These are phyloP conservation scores for Microsporum audouinii DNA, from an alignment of 2,329 filamentous ascomycete genomes.

Conservation along the genomic window DNA sequence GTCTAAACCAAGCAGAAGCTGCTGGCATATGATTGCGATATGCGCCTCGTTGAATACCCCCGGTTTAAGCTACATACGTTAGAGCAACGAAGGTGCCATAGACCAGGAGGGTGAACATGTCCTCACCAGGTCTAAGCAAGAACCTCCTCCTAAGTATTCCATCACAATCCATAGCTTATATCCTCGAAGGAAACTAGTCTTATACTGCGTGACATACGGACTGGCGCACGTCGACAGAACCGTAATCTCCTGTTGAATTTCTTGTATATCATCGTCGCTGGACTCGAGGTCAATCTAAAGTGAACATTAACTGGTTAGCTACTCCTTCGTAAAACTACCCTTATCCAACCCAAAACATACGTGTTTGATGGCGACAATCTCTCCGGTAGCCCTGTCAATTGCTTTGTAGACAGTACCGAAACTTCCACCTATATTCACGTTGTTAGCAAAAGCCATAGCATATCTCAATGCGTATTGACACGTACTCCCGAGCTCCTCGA, in stretches of 20 bases:
- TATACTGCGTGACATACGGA: slow-evolving; percentile 90
- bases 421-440: slow-evolving; percentile 57
- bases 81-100: neutral
- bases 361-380: slow-evolving; percentile 94
- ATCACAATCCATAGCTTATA: slow-evolving; percentile 99
- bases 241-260: slow-evolving; percentile 95
- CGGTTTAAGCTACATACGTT: slow-evolving; percentile 60
- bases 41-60: slow-evolving; percentile 79
- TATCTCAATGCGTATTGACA: slow-evolving; percentile 18
- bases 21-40: slow-evolving; percentile 87
- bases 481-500: slow-evolving; percentile 92
- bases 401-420: slow-evolving; percentile 97
- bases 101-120: neutral
- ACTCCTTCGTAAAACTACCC: neutral
- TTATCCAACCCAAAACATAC: slow-evolving; percentile 41
- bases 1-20: slow-evolving; percentile 78
- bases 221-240: slow-evolving; percentile 91
- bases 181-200: slow-evolving; percentile 87
- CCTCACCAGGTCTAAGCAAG: slow-evolving; percentile 76
- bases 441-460: neutral
- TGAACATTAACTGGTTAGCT: slow-evolving; percentile 1
- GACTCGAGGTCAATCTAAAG: slow-evolving; percentile 92
- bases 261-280: slow-evolving; percentile 94
- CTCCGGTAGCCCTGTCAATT: slow-evolving; percentile 78
- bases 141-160: slow-evolving; percentile 93